These are phyloP conservation scores for Penicillium expansum DNA, from an alignment of 2,329 filamentous ascomycete genomes.

Conservation along the genomic window DNA sequence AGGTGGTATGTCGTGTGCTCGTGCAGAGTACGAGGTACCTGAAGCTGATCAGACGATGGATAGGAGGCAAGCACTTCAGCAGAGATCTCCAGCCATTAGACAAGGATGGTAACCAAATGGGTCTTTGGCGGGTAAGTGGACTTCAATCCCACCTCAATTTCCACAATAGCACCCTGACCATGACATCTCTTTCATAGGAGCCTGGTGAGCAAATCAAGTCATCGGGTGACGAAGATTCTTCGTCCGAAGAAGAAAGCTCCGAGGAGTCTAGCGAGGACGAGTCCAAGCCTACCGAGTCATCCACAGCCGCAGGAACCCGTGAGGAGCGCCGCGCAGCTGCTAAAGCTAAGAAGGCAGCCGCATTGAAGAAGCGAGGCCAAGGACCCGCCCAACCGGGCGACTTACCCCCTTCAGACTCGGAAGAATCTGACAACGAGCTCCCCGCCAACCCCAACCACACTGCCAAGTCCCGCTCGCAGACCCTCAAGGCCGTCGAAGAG, in stretches of 20 bases:
- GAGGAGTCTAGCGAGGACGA: conserved; percentile 49
- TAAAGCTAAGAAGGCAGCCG: conserved; percentile 88
- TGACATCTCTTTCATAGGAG: conserved; percentile 28
- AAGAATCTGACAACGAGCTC: conserved; percentile 43
- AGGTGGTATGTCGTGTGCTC: conserved; percentile 63
- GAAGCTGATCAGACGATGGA: conserved; percentile 6
- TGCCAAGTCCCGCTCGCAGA: conserved; percentile 65
- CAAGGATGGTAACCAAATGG: conserved; percentile 80
- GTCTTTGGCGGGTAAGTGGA: conserved; percentile 74
- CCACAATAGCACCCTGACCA: conserved; percentile 3
- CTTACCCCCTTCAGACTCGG: conserved; percentile 69
- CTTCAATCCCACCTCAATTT: not conserved
- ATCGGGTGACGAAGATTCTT: conserved; percentile 50
- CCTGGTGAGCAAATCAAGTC: conserved; percentile 37
- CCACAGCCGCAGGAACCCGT: conserved; percentile 62
- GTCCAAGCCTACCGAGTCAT: conserved; percentile 39
- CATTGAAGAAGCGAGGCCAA: conserved; percentile 71
- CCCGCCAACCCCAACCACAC: conserved; percentile 90
- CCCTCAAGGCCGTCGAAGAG: conserved; percentile 60
- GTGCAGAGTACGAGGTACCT: not conserved
- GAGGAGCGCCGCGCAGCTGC: conserved; percentile 84
- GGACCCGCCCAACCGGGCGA: conserved; percentile 78
- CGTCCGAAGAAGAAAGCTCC: conserved; percentile 47
- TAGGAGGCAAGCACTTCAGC: conserved; percentile 94
- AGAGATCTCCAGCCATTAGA: conserved; percentile 85